Evolutionary conservation across 495 filamentous ascomycete genomes (phyloP).

Genomic region (Penicillium daleae): DNA sequence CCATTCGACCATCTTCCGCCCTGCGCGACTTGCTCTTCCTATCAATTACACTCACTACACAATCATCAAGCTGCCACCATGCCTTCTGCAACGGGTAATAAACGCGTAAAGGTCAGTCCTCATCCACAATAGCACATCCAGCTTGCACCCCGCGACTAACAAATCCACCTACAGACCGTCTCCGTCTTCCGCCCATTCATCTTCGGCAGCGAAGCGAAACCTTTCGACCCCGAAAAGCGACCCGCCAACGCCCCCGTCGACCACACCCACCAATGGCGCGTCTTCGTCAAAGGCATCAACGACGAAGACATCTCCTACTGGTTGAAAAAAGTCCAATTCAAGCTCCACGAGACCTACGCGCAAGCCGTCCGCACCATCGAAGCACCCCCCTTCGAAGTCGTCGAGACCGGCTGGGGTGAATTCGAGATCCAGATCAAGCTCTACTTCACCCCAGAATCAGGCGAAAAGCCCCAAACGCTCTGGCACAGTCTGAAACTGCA

Average conservation of each 20-base stretch:
- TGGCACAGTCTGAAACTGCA: conserved; percentile 92
- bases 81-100: conserved; percentile 59
- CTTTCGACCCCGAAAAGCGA: conserved; percentile 71
- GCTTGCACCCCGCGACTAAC: conserved; percentile 18
- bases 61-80: conserved; percentile 35
- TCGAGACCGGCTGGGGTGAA: conserved; percentile 96
- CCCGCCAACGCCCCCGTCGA: conserved; percentile 64
- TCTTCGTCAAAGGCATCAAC: conserved; percentile 86
- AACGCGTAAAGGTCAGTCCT: conserved; percentile 59
- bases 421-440: conserved; percentile 94
- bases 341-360: conserved; percentile 92
- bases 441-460: conserved; percentile 81
- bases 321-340: conserved; percentile 96
- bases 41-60: conserved; percentile 5
- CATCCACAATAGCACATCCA: no score
- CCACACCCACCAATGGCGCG: conserved; percentile 94
- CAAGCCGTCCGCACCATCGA: conserved; percentile 81
- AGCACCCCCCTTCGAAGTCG: conserved; percentile 79
- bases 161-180: conserved; percentile 54
- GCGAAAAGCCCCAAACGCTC: conserved; percentile 88
- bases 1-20: conserved; percentile 2
- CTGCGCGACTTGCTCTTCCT: conserved; percentile 9
- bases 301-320: conserved; percentile 90
- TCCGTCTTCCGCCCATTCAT: conserved; percentile 79
- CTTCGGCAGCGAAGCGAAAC: conserved; percentile 76